Percentiles rank a stretch among this genome's conserved stretches.
Evolutionary conservation across 2,329 filamentous ascomycete species (phyloP).

Genomic region (Pestalotiopsis sp.): DNA sequence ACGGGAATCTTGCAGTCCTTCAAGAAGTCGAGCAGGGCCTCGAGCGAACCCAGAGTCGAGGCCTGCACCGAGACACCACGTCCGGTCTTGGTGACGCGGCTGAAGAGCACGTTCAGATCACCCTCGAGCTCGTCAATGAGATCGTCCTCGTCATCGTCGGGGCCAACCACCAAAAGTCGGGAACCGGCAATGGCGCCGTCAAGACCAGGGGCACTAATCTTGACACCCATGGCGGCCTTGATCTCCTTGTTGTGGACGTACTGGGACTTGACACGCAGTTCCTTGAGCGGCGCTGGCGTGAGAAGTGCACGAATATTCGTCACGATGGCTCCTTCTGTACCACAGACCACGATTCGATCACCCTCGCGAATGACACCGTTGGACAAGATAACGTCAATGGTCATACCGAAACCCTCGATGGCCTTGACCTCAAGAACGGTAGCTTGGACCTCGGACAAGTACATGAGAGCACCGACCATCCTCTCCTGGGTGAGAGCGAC

Average conservation of each 20-base stretch:
- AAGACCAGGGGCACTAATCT: slow-evolving; percentile 94
- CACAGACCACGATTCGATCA: slow-evolving; percentile 91
- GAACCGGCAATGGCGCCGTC: slow-evolving; percentile 97
- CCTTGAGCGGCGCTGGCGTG: slow-evolving; percentile 89
- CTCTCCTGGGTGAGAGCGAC: slow-evolving; percentile 91
- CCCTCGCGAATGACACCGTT: slow-evolving; percentile 95
- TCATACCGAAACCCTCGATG: slow-evolving; percentile 97
- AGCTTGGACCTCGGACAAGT: slow-evolving; percentile 94
- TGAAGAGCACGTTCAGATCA: slow-evolving; percentile 88
- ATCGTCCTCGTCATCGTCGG: slow-evolving; percentile 95
- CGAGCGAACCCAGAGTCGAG: slow-evolving; percentile 93
- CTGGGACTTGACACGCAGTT: slow-evolving; percentile 89
- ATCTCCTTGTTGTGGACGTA: slow-evolving; percentile 99
- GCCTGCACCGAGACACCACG: slow-evolving; percentile 96
- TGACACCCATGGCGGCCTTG: slow-evolving; percentile 97
- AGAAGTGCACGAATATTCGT: slow-evolving; percentile 94
- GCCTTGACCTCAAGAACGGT: slow-evolving; percentile 99
- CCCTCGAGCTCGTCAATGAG: slow-evolving; percentile 95
- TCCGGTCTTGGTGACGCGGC: slow-evolving; percentile 86
- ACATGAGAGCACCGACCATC: slow-evolving; percentile 97
- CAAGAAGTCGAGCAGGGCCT: slow-evolving; percentile 94
- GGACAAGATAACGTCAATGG: slow-evolving; percentile 93
- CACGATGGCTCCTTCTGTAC: slow-evolving; percentile 92
- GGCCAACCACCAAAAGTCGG: slow-evolving; percentile 87
- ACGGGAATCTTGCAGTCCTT: slow-evolving; percentile 96